Evolutionary conservation across 176 grass and related monocot species (phyloP).

Genomic region (Neostapfia colusana): DNA sequence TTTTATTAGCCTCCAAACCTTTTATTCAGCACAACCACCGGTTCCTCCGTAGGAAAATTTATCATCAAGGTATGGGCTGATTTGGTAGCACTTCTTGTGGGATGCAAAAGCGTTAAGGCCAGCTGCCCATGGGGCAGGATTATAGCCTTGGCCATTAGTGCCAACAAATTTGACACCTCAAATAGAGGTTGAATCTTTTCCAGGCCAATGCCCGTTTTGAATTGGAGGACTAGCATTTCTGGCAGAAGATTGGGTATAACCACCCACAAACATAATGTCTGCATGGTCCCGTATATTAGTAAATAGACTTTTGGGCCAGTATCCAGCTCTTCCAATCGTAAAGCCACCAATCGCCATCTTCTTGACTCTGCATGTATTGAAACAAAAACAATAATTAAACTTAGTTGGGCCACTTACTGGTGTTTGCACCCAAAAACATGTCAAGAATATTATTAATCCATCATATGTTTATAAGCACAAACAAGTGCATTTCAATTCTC

Average conservation of each 20-base stretch:
- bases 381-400: no score
- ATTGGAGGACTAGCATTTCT: background rate
- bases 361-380: conserved; percentile 8
- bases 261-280: background rate
- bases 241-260: background rate
- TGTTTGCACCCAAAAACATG: no score
- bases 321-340: background rate
- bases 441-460: no score
- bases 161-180: background rate
- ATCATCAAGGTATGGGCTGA: background rate
- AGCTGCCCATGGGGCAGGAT: background rate
- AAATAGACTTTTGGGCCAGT: conserved; percentile 6
- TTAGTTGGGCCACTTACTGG: no score
- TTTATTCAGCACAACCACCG: background rate
- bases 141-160: background rate
- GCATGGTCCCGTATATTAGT: background rate
- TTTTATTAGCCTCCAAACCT: no score
- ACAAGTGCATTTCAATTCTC: no score
- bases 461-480: no score
- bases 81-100: background rate
- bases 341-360: conserved; percentile 21
- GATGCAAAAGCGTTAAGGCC: background rate
- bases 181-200: background rate
- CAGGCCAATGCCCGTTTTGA: conserved; percentile 1
- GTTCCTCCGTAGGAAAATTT: background rate